Percentiles rank a stretch among this genome's conserved stretches.
These are phyloP conservation scores for Vitis rotundifolia DNA, from an alignment of 164 flowering plant species.

Conservation along the genomic window DNA sequence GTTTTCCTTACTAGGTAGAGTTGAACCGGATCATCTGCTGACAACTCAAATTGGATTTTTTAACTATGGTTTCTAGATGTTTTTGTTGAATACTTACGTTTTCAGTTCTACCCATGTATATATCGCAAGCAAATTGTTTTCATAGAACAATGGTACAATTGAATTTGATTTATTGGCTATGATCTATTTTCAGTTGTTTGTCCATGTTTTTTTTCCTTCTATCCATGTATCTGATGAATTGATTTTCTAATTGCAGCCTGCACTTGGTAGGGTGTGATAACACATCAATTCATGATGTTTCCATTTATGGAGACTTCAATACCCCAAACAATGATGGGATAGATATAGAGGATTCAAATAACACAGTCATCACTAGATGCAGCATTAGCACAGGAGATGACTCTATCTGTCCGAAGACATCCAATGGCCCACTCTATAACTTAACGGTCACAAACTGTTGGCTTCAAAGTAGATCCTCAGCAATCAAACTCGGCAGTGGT, in stretches of 20 bases:
- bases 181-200: not conserved
- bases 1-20: too few species aligned
- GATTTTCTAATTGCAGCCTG: constrained; percentile 58
- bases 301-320: constrained; percentile 81
- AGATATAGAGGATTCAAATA: constrained; percentile 90
- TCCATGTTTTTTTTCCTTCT: not conserved
- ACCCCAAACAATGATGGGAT: constrained; percentile 96
- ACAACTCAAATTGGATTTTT: too few species aligned
- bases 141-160: not conserved
- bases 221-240: not conserved
- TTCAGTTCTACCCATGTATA: not conserved
- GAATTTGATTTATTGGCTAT: not conserved
- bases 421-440: constrained; percentile 68
- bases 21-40: too few species aligned
- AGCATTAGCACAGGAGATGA: constrained; percentile 89
- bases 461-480: constrained; percentile 92
- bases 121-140: not conserved
- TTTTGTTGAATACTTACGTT: not conserved
- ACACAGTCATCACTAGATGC: constrained; percentile 79
- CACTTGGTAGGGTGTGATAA: constrained; percentile 72
- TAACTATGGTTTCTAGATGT: too few species aligned
- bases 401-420: constrained; percentile 95
- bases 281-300: constrained; percentile 63
- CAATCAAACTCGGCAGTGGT: constrained; percentile 94
- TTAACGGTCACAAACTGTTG: constrained; percentile 75